phyloP scores from a whole-genome alignment of 2,329 filamentous ascomycete genomes.

The Verticillium albo-atrum region DNA sequence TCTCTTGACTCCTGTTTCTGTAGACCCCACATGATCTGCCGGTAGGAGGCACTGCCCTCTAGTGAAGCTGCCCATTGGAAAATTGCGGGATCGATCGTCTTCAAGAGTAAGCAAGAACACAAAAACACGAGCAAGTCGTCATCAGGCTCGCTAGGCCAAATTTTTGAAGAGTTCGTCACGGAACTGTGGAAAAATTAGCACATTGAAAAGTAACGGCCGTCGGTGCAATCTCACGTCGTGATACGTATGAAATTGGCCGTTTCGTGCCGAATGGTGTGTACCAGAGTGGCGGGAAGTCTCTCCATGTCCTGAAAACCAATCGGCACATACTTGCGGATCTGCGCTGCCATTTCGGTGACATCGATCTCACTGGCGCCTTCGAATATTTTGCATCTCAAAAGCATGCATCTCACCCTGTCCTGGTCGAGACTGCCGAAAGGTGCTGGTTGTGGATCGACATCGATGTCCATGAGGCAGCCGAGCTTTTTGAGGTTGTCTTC shows the following conservation, averaged over 20 bases:
- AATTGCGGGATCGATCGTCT: background rate
- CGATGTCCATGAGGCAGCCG: background rate
- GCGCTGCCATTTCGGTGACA: background rate
- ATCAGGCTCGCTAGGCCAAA: background rate
- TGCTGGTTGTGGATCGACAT: background rate
- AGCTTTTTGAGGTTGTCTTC: background rate
- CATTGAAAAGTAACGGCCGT: background rate
- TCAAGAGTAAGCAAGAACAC: background rate
- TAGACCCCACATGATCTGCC: background rate
- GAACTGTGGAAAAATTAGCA: background rate
- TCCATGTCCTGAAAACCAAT: background rate
- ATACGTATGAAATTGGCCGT: background rate
- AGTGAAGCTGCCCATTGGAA: background rate
- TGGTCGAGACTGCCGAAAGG: background rate
- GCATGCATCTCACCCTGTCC: background rate
- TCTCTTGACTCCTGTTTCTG: background rate
- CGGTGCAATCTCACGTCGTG: background rate
- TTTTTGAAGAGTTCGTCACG: background rate
- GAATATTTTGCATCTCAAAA: background rate
- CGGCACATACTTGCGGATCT: background rate
- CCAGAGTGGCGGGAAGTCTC: background rate
- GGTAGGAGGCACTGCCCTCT: background rate
- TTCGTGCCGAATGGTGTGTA: background rate
- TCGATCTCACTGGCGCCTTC: background rate
- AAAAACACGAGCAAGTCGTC: background rate